A percentile compares a stretch with the other conserved stretches of the same genome.
Evolutionary conservation across 139 green algal species (phyloP).

Genomic region (Auxenochlorella pyrenoidosa): DNA sequence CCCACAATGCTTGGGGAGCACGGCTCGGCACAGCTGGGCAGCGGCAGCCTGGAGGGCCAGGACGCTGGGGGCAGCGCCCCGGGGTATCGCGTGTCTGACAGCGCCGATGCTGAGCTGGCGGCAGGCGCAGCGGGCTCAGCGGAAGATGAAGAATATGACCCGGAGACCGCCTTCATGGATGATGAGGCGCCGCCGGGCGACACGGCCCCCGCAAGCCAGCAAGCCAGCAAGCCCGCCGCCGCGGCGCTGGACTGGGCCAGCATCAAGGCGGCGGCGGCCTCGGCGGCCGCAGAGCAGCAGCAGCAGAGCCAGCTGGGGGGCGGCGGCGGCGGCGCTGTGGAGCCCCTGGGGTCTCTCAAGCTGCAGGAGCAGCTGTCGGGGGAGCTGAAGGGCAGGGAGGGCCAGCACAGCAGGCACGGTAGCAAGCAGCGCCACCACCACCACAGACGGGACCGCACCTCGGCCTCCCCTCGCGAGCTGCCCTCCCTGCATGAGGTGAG

Average conservation of each 20-base stretch:
- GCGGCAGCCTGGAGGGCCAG: neutral
- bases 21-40: neutral
- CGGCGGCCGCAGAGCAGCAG: neutral
- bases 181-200: neutral
- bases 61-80: neutral
- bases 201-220: neutral
- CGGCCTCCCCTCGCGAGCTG: slow-evolving; percentile 14
- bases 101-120: neutral
- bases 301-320: neutral
- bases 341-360: neutral
- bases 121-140: neutral
- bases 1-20: slow-evolving; percentile 15
- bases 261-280: slow-evolving; percentile 28
- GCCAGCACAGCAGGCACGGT: neutral
- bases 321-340: neutral
- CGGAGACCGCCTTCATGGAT: slow-evolving; percentile 9
- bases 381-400: neutral
- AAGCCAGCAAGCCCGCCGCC: neutral
- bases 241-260: slow-evolving; percentile 36
- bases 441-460: neutral
- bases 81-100: slow-evolving; percentile 16
- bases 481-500: neutral
- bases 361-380: neutral
- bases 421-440: neutral
- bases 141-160: slow-evolving; percentile 18